Conservation (phyloP, 768 basidiomycete genomes). For the Daedaleopsis sinensis region DNA sequence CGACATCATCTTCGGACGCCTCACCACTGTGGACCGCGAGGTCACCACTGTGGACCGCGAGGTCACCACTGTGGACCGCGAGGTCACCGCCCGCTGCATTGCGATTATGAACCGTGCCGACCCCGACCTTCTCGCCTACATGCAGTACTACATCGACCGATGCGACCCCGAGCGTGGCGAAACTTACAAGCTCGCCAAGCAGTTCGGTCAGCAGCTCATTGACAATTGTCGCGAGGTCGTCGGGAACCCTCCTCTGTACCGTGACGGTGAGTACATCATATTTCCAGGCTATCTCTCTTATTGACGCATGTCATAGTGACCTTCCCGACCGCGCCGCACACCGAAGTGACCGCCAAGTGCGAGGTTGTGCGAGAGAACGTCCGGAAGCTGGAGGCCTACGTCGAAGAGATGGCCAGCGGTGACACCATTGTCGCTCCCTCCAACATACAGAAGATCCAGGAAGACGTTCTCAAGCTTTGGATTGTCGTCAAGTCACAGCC, state of each 20-base stretch:
- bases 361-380: slow-evolving; percentile 97
- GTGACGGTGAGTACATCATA: slow-evolving; percentile 72
- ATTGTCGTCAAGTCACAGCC: slow-evolving; percentile 96
- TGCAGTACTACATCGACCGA: slow-evolving; percentile 93
- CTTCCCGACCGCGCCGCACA: slow-evolving; percentile 97
- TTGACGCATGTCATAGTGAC: slow-evolving; percentile 59
- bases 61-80: slow-evolving; percentile 94
- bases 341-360: slow-evolving; percentile 90
- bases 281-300: neutral
- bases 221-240: slow-evolving; percentile 90
- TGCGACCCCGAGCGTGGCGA: slow-evolving; percentile 83
- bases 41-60: slow-evolving; percentile 96
- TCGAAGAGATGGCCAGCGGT: slow-evolving; percentile 97
- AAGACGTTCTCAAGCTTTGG: slow-evolving; percentile 96
- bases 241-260: slow-evolving; percentile 86
- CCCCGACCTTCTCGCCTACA: slow-evolving; percentile 86
- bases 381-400: slow-evolving; percentile 96
- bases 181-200: slow-evolving; percentile 93
- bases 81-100: slow-evolving; percentile 96
- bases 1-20: slow-evolving; percentile 95
- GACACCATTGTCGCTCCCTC: slow-evolving; percentile 81
- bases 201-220: slow-evolving; percentile 94
- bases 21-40: slow-evolving; percentile 95
- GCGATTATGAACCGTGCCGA: slow-evolving; percentile 98
- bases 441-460: slow-evolving; percentile 97